These are phyloP conservation scores for Penicillium sp. DNA, from an alignment of 2,329 filamentous ascomycete genomes.

Conservation along the genomic window DNA sequence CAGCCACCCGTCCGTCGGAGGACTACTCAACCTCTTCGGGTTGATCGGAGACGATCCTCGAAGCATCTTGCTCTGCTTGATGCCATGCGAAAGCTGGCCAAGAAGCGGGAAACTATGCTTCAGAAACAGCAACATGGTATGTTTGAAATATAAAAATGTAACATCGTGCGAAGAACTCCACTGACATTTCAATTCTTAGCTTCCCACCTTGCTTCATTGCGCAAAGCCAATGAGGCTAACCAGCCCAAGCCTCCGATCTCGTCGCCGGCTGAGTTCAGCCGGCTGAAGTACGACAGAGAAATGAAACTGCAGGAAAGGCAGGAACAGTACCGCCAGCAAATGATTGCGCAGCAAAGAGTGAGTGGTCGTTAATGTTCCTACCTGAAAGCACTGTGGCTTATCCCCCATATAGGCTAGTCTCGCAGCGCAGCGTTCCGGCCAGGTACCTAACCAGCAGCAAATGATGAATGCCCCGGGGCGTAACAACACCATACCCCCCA, in stretches of 20 bases:
- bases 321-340: conserved; percentile 62
- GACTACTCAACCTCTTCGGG: conserved; percentile 72
- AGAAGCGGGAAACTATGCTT: conserved; percentile 80
- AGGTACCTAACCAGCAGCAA: conserved; percentile 41
- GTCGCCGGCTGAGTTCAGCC: conserved; percentile 87
- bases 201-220: conserved; percentile 70
- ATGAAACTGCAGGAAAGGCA: conserved; percentile 59
- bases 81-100: conserved; percentile 90
- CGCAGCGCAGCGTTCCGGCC: conserved; percentile 43
- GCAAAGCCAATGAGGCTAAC: conserved; percentile 72
- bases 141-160: conserved; percentile 6
- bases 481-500: conserved; percentile 41
- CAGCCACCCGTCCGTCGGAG: conserved; percentile 61
- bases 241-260: conserved; percentile 59
- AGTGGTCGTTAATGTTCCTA: conserved; percentile 8
- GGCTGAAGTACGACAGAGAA: conserved; percentile 83
- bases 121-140: conserved; percentile 82
- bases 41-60: conserved; percentile 81
- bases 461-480: conserved; percentile 37
- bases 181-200: conserved; percentile 37
- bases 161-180: neutral
- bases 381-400: conserved; percentile 12
- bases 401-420: conserved; percentile 36
- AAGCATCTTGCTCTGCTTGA: conserved; percentile 87
- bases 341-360: conserved; percentile 56